Base-by-base conservation (phyloP, 495 filamentous ascomycete genomes). In the Penicillium cosmopolitanum region DNA sequence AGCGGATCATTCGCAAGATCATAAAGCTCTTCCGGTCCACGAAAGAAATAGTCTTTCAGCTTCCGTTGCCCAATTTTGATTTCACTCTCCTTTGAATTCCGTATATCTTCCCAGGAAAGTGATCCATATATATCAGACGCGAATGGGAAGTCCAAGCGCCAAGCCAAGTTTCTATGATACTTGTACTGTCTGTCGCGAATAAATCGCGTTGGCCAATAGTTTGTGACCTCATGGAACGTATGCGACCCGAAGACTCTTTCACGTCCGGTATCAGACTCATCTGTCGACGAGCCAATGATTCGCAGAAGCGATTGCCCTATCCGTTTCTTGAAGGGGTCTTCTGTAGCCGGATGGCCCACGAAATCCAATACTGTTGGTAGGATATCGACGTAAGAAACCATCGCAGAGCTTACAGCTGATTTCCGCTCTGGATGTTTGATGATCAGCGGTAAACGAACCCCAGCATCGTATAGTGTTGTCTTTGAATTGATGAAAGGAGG, bases 401-500 rank as follows among this genome's bases (percentile, higher is more conserved):
- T 65, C 42, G 77, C 77, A n/a, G 74, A 70, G 51, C 73, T 80
- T 0, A 64, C 57, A 19, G 56, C 68, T 5, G 25, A 2, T 12
- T 53, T 10, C 18, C 42, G 38, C 5, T 55, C 44, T 0, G 71
- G 74, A 21, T 55, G 21, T 1, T 66, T 57, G 10, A 78, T 61
- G 25, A 80, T 70, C 34, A 80, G 55, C 0, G 77, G 77, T 1
- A 80, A 64, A 15, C 66, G 60, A 0, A 77, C 58, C 35, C 77
- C 77, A 4, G 77, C 70, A 36, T 80, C 76, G 51, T 75, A 80
- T 7, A 80, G 60, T 0, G 74, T 77, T 1, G 76, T 78, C 53
- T 80, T 80, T 4, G 76, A 78, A 51, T 80, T 80, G 31, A 78
- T 35, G 52, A 80, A 80, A 1, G 77, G 76, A 3, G 76, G 66